Conservation (phyloP, 768 basidiomycete genomes). For the Trametes sanguinea region DNA sequence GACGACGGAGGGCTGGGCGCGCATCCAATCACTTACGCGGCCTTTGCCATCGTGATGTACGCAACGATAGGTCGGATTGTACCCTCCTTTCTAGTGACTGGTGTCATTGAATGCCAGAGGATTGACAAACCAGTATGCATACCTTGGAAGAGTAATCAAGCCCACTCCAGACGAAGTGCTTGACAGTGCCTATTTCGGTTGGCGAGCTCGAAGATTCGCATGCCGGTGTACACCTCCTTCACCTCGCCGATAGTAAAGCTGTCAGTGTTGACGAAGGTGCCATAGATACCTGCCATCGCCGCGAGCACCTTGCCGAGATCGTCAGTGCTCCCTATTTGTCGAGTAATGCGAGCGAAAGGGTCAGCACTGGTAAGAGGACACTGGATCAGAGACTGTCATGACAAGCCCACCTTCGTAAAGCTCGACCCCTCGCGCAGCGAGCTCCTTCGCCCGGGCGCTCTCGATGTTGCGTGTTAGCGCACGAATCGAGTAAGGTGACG, state of each 20-base stretch:
- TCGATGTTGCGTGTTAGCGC: slow-evolving; percentile 41
- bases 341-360: too few species aligned
- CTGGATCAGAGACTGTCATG: too few species aligned
- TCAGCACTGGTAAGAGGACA: too few species aligned
- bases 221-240: slow-evolving; percentile 41
- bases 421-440: slow-evolving; percentile 36
- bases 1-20: slow-evolving; percentile 36
- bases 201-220: slow-evolving; percentile 44
- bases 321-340: slow-evolving; percentile 33
- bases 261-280: slow-evolving; percentile 40
- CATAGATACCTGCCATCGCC: slow-evolving; percentile 37
- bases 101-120: too few species aligned
- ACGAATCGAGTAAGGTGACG: slow-evolving; percentile 43
- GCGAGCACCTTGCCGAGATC: slow-evolving; percentile 33
- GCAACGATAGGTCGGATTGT: slow-evolving; percentile 36
- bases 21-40: slow-evolving; percentile 42
- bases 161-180: slow-evolving; percentile 44
- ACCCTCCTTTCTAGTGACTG: slow-evolving; percentile 13
- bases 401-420: too few species aligned
- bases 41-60: slow-evolving; percentile 45
- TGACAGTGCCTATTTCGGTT: slow-evolving; percentile 34
- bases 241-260: slow-evolving; percentile 43
- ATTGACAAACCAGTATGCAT: too few species aligned
- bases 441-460: slow-evolving; percentile 36
- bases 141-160: slow-evolving; percentile 44